Conservation (phyloP, 1,284 basidiomycete species). For the Marasmius oreades region DNA sequence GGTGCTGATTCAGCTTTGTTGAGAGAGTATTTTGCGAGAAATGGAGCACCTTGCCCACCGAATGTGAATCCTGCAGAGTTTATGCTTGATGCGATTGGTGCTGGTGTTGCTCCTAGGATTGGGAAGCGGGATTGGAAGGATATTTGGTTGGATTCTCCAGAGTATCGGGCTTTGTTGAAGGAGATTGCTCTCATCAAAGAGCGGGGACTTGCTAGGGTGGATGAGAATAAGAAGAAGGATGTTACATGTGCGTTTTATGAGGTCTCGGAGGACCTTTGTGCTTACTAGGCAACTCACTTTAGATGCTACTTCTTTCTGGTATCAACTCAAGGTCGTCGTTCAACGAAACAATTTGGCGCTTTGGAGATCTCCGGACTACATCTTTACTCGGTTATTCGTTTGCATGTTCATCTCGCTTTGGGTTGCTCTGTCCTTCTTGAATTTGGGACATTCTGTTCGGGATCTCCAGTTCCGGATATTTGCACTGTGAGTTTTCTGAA, state of each 20-base stretch:
- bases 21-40: conserved; percentile 64
- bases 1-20: conserved; percentile 62
- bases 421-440: conserved; percentile 82
- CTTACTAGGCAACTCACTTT: too few species aligned
- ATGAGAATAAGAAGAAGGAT: conserved; percentile 34
- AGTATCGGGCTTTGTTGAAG: conserved; percentile 33
- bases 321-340: conserved; percentile 77
- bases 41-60: conserved; percentile 61
- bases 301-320: conserved; percentile 78
- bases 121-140: conserved; percentile 77
- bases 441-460: conserved; percentile 57
- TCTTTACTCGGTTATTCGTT: conserved; percentile 80
- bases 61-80: conserved; percentile 62
- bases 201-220: conserved; percentile 36
- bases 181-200: conserved; percentile 46
- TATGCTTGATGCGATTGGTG: conserved; percentile 73
- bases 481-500: conserved; percentile 51
- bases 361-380: conserved; percentile 83
- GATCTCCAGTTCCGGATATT: conserved; percentile 87
- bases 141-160: conserved; percentile 61
- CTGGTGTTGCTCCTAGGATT: conserved; percentile 61
- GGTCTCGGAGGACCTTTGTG: too few species aligned
- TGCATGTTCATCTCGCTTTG: conserved; percentile 76
- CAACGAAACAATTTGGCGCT: conserved; percentile 72
- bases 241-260: conserved; percentile 43